Percentiles rank a stretch among this genome's conserved stretches.
Evolutionary conservation across 345 rosid genomes (phyloP).

Genomic region (Orychophragmus violaceus): DNA sequence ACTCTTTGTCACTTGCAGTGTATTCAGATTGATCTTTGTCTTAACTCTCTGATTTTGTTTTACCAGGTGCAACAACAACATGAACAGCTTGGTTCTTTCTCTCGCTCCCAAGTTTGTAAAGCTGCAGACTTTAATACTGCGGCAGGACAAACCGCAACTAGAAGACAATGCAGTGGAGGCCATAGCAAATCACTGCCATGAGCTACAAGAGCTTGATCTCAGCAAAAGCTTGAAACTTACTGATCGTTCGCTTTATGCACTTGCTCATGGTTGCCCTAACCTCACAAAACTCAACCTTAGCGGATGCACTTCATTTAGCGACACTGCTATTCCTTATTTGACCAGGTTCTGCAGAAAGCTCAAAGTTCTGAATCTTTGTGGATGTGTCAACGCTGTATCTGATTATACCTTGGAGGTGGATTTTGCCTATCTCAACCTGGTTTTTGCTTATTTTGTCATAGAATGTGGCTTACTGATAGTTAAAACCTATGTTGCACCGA

Average conservation of each 20-base stretch:
- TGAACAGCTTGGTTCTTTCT: conserved; percentile 79
- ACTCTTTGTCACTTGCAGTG: background rate
- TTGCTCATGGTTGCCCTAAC: conserved; percentile 82
- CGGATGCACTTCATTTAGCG: conserved; percentile 77
- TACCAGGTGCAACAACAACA: conserved; percentile 69
- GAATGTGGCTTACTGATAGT: too few relatives aligned
- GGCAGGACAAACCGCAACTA: conserved; percentile 91
- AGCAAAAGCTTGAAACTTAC: conserved; percentile 94
- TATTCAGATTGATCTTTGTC: background rate
- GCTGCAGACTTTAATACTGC: conserved; percentile 58
- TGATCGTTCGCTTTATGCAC: conserved; percentile 55
- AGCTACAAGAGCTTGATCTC: conserved; percentile 81
- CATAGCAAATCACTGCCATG: conserved; percentile 70
- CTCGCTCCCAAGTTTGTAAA: conserved; percentile 79
- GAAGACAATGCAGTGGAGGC: conserved; percentile 72
- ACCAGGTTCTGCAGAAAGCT: conserved; percentile 54
- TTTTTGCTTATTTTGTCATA: background rate
- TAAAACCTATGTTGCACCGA: too few relatives aligned
- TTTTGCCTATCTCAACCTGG: background rate
- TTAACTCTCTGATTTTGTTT: background rate
- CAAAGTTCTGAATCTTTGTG: conserved; percentile 78
- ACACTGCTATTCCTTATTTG: conserved; percentile 51
- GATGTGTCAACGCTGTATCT: conserved; percentile 79
- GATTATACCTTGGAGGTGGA: conserved; percentile 75
- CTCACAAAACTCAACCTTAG: conserved; percentile 88